Evolutionary conservation across 768 basidiomycete genomes (phyloP).

Genomic region (Amanita muscaria): DNA sequence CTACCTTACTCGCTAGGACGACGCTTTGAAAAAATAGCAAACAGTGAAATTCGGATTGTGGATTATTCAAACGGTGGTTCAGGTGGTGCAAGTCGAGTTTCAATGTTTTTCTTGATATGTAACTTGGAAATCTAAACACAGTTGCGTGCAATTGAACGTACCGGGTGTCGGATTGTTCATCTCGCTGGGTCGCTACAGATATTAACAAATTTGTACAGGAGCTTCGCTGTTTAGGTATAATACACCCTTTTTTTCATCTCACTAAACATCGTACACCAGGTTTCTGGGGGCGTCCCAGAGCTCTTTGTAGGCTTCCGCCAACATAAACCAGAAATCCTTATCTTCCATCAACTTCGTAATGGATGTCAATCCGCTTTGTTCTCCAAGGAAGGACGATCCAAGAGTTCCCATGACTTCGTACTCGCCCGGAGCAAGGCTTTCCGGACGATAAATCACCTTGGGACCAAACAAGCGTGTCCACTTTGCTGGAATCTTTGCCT

Average conservation of each 20-base stretch:
- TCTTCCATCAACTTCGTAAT: constrained; percentile 1
- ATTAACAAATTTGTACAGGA: no score
- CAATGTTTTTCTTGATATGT: no score
- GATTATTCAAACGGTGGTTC: no score
- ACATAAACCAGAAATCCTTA: constrained; percentile 3
- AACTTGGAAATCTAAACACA: no score
- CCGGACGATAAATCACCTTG: constrained; percentile 3
- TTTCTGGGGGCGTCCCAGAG: constrained; percentile 2
- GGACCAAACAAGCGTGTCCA: constrained; percentile 6
- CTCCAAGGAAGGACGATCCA: not conserved
- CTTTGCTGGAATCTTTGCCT: constrained; percentile 1
- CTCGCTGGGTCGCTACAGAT: no score
- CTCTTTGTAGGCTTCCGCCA: constrained; percentile 5
- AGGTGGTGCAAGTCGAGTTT: no score
- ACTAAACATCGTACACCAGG: not conserved
- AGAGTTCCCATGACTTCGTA: constrained; percentile 6
- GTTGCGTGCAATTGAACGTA: no score
- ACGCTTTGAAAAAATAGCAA: constrained; percentile 41
- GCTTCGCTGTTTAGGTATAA: no score
- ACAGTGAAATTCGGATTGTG: no score
- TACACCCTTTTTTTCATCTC: no score
- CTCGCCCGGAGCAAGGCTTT: constrained; percentile 3
- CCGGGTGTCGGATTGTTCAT: no score
- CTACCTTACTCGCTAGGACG: constrained; percentile 32
- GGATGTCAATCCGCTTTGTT: not conserved